These are phyloP conservation scores for Aspergillus sp. DNA, from an alignment of 2,329 filamentous ascomycete genomes.

Conservation along the genomic window DNA sequence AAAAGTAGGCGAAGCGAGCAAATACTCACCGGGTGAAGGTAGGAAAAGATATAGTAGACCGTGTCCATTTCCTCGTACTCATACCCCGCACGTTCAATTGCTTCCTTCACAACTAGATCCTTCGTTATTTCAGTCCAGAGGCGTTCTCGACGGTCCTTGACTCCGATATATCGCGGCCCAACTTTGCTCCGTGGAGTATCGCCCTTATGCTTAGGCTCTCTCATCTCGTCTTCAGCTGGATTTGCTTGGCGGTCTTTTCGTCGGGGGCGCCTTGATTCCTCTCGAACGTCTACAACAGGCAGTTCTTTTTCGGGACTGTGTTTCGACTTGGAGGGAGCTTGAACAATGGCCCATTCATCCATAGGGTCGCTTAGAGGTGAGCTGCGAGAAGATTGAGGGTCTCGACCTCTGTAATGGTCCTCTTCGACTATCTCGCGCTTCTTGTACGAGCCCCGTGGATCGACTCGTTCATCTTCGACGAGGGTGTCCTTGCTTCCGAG, in stretches of 20 bases:
- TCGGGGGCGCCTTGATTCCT: constrained; percentile 75
- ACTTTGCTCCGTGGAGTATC: constrained; percentile 43
- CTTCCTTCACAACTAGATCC: constrained; percentile 82
- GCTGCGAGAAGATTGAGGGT: constrained; percentile 66
- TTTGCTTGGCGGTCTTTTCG: constrained; percentile 74
- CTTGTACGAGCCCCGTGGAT: constrained; percentile 15
- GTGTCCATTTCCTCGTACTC: constrained; percentile 85
- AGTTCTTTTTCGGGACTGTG: constrained; percentile 69
- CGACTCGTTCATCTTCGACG: constrained; percentile 15
- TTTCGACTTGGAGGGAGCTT: constrained; percentile 80
- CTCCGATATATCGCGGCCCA: constrained; percentile 45
- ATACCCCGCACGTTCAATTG: constrained; percentile 80
- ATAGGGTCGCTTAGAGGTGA: constrained; percentile 50
- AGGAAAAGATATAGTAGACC: constrained; percentile 92
- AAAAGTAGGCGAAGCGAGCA: neutral
- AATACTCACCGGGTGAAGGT: constrained; percentile 74
- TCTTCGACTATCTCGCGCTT: constrained; percentile 54
- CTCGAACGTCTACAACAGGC: constrained; percentile 55
- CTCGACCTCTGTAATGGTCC: constrained; percentile 67
- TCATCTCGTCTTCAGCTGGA: constrained; percentile 69
- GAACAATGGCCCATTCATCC: constrained; percentile 76
- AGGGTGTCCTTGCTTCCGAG: constrained; percentile 30
- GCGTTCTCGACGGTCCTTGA: constrained; percentile 50
- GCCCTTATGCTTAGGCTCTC: constrained; percentile 55
- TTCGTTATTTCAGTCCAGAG: constrained; percentile 99